Evolutionary conservation across 2,329 filamentous ascomycete species (phyloP).

Genomic region (Aureobasidium sp.): DNA sequence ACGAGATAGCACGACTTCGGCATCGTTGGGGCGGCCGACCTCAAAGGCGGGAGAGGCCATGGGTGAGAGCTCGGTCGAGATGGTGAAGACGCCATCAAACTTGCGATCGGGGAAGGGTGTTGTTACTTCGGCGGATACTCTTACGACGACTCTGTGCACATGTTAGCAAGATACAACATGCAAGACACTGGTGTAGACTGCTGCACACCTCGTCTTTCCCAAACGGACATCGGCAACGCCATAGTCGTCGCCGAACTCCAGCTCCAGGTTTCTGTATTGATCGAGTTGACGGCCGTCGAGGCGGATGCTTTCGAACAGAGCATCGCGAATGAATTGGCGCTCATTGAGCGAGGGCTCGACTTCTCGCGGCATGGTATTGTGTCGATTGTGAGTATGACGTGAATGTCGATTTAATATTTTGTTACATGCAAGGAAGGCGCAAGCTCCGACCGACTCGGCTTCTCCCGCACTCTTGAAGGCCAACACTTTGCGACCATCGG

Average conservation of each 20-base stretch:
- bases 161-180: conserved; percentile 18
- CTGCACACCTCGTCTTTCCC: conserved; percentile 73
- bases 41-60: conserved; percentile 91
- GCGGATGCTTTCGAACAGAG: conserved; percentile 70
- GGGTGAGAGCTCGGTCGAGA: conserved; percentile 80
- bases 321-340: conserved; percentile 74
- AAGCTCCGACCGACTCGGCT: not conserved
- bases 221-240: conserved; percentile 79
- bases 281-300: conserved; percentile 78
- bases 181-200: not conserved
- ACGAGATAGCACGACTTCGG: conserved; percentile 77
- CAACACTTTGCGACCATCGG: not conserved
- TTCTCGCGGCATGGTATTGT: conserved; percentile 68
- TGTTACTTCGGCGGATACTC: conserved; percentile 80
- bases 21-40: conserved; percentile 69
- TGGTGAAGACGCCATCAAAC: conserved; percentile 92
- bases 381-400: not conserved
- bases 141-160: conserved; percentile 61
- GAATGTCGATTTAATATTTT: not conserved
- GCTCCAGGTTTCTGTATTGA: conserved; percentile 65
- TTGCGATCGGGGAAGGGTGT: conserved; percentile 80
- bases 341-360: conserved; percentile 83
- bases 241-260: conserved; percentile 84
- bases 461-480: not conserved
- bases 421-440: not conserved